These are phyloP conservation scores for Pseudotsuga menziesii DNA, from an alignment of 75 land plant species.

Conservation along the genomic window DNA sequence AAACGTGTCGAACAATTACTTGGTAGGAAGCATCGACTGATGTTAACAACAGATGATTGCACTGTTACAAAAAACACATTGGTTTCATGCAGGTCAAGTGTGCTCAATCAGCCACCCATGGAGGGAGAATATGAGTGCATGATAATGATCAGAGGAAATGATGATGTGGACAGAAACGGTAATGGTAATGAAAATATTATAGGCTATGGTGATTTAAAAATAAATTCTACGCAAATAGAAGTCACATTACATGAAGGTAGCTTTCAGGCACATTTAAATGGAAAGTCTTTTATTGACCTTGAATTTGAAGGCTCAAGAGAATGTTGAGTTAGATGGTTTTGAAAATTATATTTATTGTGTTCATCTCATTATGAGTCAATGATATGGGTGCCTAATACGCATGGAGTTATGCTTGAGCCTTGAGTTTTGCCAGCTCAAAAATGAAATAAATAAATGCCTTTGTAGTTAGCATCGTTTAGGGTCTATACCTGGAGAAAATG, in stretches of 20 bases:
- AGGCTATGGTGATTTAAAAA: constrained; percentile 32
- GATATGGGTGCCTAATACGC: not conserved
- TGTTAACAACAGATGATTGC: constrained; percentile 26
- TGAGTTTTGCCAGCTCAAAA: no score
- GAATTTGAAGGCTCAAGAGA: constrained; percentile 34
- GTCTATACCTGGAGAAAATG: not conserved
- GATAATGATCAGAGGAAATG: constrained; percentile 20
- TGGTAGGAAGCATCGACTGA: constrained; percentile 77
- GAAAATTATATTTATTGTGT: not conserved
- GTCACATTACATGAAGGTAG: constrained; percentile 25
- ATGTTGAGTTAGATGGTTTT: constrained; percentile 5
- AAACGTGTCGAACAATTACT: constrained; percentile 66
- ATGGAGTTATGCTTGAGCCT: no score
- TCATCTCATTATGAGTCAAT: not conserved
- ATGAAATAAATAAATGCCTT: not conserved
- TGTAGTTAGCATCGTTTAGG: not conserved
- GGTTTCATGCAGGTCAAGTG: constrained; percentile 35
- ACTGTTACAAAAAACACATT: constrained; percentile 13
- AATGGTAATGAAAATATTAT: constrained; percentile 10
- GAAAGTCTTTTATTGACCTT: constrained; percentile 18
- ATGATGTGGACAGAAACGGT: constrained; percentile 1
- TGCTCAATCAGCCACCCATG: constrained; percentile 66
- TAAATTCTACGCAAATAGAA: constrained; percentile 33
- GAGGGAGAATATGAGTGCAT: constrained; percentile 59
- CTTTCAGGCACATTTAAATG: constrained; percentile 2